These are phyloP conservation scores for Solanum gandarillasii DNA, from an alignment of 257 asterid species.

Conservation along the genomic window DNA sequence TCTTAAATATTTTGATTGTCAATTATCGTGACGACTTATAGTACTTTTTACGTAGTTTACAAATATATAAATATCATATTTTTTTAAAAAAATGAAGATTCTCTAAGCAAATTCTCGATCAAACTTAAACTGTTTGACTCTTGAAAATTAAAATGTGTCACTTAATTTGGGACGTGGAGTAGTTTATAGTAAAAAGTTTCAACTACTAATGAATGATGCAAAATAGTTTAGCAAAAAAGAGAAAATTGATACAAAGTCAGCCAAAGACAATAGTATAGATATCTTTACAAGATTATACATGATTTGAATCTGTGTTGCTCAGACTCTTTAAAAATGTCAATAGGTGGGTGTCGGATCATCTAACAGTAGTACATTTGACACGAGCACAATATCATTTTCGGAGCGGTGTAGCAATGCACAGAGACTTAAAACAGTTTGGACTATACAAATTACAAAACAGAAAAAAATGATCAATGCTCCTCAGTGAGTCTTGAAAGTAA, in stretches of 20 bases:
- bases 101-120: accelerated
- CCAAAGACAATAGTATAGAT: background rate
- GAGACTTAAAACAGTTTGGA: background rate
- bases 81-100: too few relatives aligned
- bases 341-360: background rate
- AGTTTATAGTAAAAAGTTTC: background rate
- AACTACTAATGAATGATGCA: background rate
- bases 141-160: accelerated
- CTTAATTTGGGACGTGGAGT: too few relatives aligned
- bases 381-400: background rate
- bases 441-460: background rate
- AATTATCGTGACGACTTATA: too few relatives aligned
- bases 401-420: too few relatives aligned
- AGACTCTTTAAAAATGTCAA: background rate
- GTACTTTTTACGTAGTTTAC: too few relatives aligned
- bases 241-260: background rate
- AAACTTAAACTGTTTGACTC: too few relatives aligned
- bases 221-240: background rate
- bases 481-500: constrained; percentile 63
- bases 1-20: too few relatives aligned
- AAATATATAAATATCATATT: too few relatives aligned
- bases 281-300: background rate
- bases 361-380: background rate
- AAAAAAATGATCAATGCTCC: background rate
- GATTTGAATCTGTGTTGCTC: background rate